A percentile compares a stretch with the other conserved stretches of the same genome.
These are phyloP conservation scores for Neonectria neomacrospora DNA, from an alignment of 2,329 filamentous ascomycete genomes.

Conservation along the genomic window DNA sequence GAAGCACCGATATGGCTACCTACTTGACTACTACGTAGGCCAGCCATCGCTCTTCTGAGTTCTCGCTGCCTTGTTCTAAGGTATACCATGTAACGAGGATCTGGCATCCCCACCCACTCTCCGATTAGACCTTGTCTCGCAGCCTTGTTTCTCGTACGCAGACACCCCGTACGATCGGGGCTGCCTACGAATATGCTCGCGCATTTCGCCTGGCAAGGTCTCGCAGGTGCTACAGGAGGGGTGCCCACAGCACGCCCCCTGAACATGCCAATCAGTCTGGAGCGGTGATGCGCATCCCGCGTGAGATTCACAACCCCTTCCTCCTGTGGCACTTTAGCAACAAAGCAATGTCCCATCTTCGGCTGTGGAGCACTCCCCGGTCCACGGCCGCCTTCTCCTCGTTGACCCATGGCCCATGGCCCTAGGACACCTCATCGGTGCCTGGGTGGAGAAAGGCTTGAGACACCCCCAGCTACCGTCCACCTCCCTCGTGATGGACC, in stretches of 20 bases:
- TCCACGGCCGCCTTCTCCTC: slow-evolving; percentile 15
- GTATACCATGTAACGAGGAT: slow-evolving; percentile 37
- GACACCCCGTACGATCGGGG: slow-evolving; percentile 28
- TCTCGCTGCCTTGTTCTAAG: not conserved
- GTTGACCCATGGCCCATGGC: slow-evolving; percentile 16
- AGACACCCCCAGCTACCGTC: slow-evolving; percentile 4
- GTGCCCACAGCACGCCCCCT: slow-evolving; percentile 27
- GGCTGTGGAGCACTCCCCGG: slow-evolving; percentile 33
- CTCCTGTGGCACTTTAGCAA: slow-evolving; percentile 42
- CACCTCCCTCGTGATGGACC: slow-evolving; percentile 17
- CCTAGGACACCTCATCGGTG: slow-evolving; percentile 23
- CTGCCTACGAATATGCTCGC: not conserved
- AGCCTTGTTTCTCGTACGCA: slow-evolving; percentile 36
- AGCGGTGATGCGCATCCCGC: slow-evolving; percentile 44
- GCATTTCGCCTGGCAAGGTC: slow-evolving; percentile 15
- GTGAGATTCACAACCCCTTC: slow-evolving; percentile 44
- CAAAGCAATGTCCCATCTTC: slow-evolving; percentile 42
- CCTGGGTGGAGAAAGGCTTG: slow-evolving; percentile 8
- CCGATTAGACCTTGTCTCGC: slow-evolving; percentile 37
- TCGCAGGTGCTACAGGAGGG: slow-evolving; percentile 26
- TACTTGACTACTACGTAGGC: not conserved
- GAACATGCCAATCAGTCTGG: slow-evolving; percentile 42
- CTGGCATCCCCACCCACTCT: slow-evolving; percentile 32
- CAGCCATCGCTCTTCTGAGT: not conserved
- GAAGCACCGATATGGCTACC: slow-evolving; percentile 28